Evolutionary conservation across 2,329 filamentous ascomycete genomes (phyloP), one percentile per base, ranked within the genome.

Genomic region (Claviceps capensis): DNA sequence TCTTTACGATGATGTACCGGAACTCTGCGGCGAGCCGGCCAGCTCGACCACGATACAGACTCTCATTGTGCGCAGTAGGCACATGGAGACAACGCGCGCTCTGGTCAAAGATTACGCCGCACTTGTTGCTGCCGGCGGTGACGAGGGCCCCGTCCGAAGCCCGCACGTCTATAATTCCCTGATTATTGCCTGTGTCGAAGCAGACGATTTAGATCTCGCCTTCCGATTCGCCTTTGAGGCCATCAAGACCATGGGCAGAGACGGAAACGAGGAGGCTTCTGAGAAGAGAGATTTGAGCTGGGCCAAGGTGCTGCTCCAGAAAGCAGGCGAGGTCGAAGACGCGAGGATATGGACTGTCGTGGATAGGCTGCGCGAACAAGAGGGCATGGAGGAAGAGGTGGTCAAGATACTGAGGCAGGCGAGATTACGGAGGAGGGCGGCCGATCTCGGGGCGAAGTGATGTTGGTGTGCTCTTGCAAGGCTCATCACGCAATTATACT

Each of bases 261-360:
- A 3, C 47, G 4, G 2, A 13, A 36, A 7, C 14, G 36, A 14
- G n/a, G 16, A 16, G 13, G 5, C 22, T 16, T 23, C n/a, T 37
- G 36, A 41, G 40, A 30, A 58, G 55, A 55, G 54, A 26, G 44
- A 50, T 1, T 48, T 60, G 5, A 43, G 34, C n/a, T 67, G 65
- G 65, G 54, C 64, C 22, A 56, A 57, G 53, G 56, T 57, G 23
- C 54, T 67, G 36, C 53, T 67, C 37, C 56, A 60, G 37, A 51
- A 53, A 22, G 63, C 64, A 3, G 54, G 63, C 17, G 59, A 56
- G 22, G 57, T 54, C 16, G 58, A 67, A 55, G 65, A 69, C 23
- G 48, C 55, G 19, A 58, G 65, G 6, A 62, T 69, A 44, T 67
- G 65, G 66, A 50, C 55, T 6, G 53, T 68, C 5, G 57, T 68